Evolutionary conservation across 163 green algal genomes (phyloP).

Genomic region (Chloroidium sp.): DNA sequence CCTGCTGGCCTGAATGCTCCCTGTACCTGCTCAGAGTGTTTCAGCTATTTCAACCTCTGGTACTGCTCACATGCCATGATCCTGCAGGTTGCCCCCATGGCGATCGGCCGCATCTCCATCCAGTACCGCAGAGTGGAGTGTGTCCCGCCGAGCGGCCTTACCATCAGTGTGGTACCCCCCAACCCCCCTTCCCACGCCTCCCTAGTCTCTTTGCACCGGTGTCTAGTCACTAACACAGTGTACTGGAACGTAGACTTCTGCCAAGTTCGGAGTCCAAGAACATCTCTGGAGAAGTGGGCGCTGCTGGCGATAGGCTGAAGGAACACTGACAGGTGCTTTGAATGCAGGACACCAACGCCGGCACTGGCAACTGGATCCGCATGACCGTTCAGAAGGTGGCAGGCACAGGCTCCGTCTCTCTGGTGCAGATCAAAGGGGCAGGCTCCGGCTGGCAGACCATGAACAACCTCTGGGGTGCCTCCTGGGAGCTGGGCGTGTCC

Average conservation of each 20-base stretch:
- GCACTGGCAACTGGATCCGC: slow-evolving; percentile 34
- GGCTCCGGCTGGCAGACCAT: slow-evolving; percentile 26
- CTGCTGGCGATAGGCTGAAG: no score
- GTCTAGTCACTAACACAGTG: no score
- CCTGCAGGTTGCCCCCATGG: slow-evolving; percentile 11
- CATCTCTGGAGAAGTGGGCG: no score
- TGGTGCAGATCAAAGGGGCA: slow-evolving; percentile 28
- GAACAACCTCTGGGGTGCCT: slow-evolving; percentile 39
- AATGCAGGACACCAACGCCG: slow-evolving; percentile 23
- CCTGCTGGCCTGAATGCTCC: background rate
- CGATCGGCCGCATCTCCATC: slow-evolving; percentile 18
- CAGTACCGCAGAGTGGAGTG: slow-evolving; percentile 21
- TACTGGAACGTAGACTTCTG: no score
- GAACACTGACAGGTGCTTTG: no score
- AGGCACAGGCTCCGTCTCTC: slow-evolving; percentile 20
- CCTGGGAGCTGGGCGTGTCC: slow-evolving; percentile 29
- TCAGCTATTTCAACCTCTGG: no score
- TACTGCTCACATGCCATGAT: no score
- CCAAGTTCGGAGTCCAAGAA: no score
- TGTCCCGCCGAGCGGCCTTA: slow-evolving; percentile 13
- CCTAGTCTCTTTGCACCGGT: no score
- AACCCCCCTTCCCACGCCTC: no score
- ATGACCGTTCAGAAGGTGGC: slow-evolving; percentile 20
- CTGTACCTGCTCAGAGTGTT: no score
- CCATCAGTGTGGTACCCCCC: slow-evolving; percentile 8